Evolutionary conservation across 495 filamentous ascomycete genomes (phyloP), one percentile per base, ranked within the genome.

Genomic region (Aspergillus homomorphus): DNA sequence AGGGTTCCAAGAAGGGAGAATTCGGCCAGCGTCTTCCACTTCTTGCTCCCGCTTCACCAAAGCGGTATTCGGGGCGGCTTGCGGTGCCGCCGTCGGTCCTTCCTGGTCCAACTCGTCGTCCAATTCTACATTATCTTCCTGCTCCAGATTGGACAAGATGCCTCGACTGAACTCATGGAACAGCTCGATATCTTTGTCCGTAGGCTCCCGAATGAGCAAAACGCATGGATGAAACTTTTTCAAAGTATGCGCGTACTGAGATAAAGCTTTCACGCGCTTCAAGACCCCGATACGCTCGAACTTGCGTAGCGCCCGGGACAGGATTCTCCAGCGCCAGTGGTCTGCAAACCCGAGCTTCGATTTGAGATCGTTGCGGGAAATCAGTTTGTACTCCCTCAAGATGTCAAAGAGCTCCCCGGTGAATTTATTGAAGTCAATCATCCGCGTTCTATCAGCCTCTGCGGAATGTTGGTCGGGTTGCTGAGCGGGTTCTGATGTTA

Each of bases 171-270:
- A 71, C 26, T 73, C 81, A 61, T 78, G 71, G 52, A 87, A 84
- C 56, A 78, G 75, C 19, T 82, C 75, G 69, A 84, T 76, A 62
- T 95, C 90, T 12, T 81, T 79, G 15, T 80, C 70, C 5, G 80
- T 83, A 15, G 89, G 89, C n/a, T 90, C 87, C 19, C 90, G 82
- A 20, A 92, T 58, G 38, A 90, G 87, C 69, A 87, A 86, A 33
- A 95, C 76, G 59, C 90, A 92, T 16, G 77, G 71, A 54, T 80
- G 74, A 21, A 74, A 71, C 42, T 64, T 65, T 6, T 74, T 63
- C 23, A 59, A 49, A 4, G 63, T 61, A 16, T 62, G 59, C 12
- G 65, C 60, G 57, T 77, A 76, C 50, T 80, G 75, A 2, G 79
- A 76, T 21, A 77, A 74, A 1, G 89, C 91, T 53, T 77, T 82